Evolutionary conservation across 305 asterid species (phyloP).

Genomic region (Coffea humblotiana): DNA sequence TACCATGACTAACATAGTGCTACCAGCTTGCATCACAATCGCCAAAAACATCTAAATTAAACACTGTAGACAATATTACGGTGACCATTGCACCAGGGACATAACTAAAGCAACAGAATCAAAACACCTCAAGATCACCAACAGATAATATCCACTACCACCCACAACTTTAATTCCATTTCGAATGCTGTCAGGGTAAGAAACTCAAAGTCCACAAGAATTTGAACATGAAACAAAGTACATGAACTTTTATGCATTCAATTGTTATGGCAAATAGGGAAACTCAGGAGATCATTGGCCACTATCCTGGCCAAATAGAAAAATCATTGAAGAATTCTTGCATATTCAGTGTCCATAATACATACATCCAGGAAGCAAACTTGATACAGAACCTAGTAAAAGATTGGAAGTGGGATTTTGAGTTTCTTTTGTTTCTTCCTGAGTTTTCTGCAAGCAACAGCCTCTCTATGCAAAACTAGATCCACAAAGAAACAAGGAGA

Average conservation of each 20-base stretch:
- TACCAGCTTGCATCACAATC: neutral
- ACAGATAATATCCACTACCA: neutral
- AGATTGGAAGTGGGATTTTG: neutral
- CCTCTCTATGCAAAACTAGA: neutral
- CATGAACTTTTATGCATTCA: neutral
- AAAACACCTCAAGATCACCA: neutral
- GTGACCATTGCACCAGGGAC: neutral
- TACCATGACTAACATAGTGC: neutral
- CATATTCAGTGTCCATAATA: neutral
- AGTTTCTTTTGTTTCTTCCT: no score
- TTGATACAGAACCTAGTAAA: neutral
- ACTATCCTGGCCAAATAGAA: neutral
- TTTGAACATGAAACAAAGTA: neutral
- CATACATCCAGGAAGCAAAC: neutral
- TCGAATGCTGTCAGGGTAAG: no score
- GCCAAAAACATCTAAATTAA: neutral
- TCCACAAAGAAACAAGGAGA: neutral
- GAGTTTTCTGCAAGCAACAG: neutral
- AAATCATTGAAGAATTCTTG: neutral
- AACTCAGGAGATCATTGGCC: neutral
- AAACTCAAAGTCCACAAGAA: neutral
- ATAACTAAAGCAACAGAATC: neutral
- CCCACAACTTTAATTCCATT: neutral
- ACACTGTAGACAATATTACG: neutral
- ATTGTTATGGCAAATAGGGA: neutral